Evolutionary conservation across 495 filamentous ascomycete species (phyloP), one percentile per base, ranked within the genome.

Genomic region (Poronia punctata): DNA sequence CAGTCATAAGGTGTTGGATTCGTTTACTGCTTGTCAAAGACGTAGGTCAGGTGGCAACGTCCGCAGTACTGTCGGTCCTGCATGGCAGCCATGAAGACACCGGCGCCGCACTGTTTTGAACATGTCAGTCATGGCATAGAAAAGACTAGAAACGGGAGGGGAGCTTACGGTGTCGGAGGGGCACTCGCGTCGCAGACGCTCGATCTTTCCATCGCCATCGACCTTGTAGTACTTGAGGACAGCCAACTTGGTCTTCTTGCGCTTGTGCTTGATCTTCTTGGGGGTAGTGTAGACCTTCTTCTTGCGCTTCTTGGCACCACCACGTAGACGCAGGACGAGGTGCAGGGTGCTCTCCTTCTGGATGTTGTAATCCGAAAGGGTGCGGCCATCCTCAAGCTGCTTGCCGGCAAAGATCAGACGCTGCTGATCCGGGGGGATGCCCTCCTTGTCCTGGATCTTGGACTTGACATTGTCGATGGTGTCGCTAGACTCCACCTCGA

Each of bases 251-350:
- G 84, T 95, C 88, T 81, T 81, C 84, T 96, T 97, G 75, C 88
- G 82, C 86, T 97, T 98, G 77, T 98, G 92, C 89, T 98, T 98
- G 84, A 98, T 98, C 85, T 98, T 98, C 89, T 98, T 98, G 64
- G 92, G 92, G 56, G 93, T 98, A 61, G 86, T 96, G 81, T 98
- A 98, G 44, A 98, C 92, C 88, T 98, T 98, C 90, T 98, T 98
- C 86, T 98, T 98, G 57, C 92, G 76, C 87, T 98, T 98, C 87
- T 98, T 98, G 61, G 71, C 87, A 71, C 92, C 92, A 65, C 83
- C 83, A 79, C 92, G 93, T 45, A 99, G 88, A 65, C 93, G 88
- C 50, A 99, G 83, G 53, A 99, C 93, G 50, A 97, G 76, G 74
- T 99, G 92, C 48, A 99, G 88, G 62, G 92, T 99, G 50, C 84